Evolutionary conservation across 768 basidiomycete genomes (phyloP).

Genomic region (Coprinopsis marcescibilis): DNA sequence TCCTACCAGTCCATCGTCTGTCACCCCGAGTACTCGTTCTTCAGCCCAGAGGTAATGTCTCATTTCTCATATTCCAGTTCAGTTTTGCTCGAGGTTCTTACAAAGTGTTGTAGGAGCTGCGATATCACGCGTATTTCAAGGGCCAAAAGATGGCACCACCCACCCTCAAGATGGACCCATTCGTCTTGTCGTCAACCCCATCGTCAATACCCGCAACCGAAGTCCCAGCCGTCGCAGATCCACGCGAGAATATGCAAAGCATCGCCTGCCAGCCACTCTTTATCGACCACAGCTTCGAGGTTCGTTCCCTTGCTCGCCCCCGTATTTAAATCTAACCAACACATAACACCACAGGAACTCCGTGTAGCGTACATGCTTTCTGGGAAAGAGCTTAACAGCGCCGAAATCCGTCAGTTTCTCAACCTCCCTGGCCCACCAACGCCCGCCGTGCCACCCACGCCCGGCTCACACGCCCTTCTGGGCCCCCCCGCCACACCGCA

Average conservation of each 20-base stretch:
- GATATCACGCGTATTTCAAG: slow-evolving; percentile 12
- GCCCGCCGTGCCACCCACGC: not conserved
- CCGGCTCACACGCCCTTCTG: too few relatives aligned
- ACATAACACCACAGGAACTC: slow-evolving; percentile 9
- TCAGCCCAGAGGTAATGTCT: slow-evolving; percentile 15
- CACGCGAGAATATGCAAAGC: slow-evolving; percentile 9
- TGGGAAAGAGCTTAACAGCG: slow-evolving; percentile 12
- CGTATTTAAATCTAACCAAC: not conserved
- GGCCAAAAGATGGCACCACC: slow-evolving; percentile 7
- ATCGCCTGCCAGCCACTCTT: slow-evolving; percentile 10
- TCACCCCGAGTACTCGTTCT: slow-evolving; percentile 11
- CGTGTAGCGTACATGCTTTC: slow-evolving; percentile 13
- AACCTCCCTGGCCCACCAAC: not conserved
- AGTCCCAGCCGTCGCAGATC: not conserved
- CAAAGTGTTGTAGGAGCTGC: slow-evolving; percentile 10
- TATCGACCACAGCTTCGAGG: slow-evolving; percentile 15
- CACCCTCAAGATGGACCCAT: slow-evolving; percentile 7
- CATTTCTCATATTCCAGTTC: not conserved
- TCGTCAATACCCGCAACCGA: not conserved
- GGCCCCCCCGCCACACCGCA: too few relatives aligned
- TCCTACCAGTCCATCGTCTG: slow-evolving; percentile 11
- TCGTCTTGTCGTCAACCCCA: slow-evolving; percentile 3
- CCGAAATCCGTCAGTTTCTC: slow-evolving; percentile 10
- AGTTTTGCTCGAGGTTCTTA: not conserved
- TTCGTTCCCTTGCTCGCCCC: not conserved